Base-by-base conservation (phyloP, 768 basidiomycete genomes). In the Lentinula raphanica region DNA sequence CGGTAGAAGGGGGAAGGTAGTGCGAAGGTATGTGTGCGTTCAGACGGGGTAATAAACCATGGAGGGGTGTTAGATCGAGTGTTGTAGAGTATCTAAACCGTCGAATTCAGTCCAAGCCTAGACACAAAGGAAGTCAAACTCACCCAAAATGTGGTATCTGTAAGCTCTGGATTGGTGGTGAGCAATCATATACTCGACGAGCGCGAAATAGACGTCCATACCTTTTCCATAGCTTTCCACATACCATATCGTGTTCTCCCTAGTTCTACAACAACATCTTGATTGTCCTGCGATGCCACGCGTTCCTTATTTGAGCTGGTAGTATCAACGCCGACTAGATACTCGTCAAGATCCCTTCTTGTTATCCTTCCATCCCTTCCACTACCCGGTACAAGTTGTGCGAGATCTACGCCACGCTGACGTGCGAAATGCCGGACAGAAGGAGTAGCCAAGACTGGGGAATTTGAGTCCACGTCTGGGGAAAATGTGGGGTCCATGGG, bases 211-310 rank as follows among this genome's bases (percentile, higher is more conserved):
- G 27, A 11, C 12, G 42, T 19, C 61, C 73, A 27, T 49, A 86
- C 90, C 82, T 90, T 90, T 9, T 78, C 81, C 92, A 94, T 94
- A 2, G 90, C 88, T 63, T 90, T 90, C 86, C 85, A 94, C 92
- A 94, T 95, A 9, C 84, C 85, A 66, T 85, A 82, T 55, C 92
- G 76, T 13, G 90, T 92, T 62, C 90, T 75, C 4, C 85, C 86
- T 25, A 94, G 77, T 54, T 90, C 90, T 2, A 92, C 81, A 2
- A 87, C 73, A 9, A 79, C 71, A 58, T 90, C 88, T 39, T 78
- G 62, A 17, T 59, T 65, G 48, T 15, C 12, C 31, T 38, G 21
- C 59, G 4, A 11, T 54, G 29, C 17, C 54, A 42, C 11, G 66
- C 53, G 1, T 49, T 56, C 3, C 66, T n/a, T n/a, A n/a, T n/a